Evolutionary conservation across 2,329 filamentous ascomycete genomes (phyloP), one percentile per base, ranked within the genome.

Genomic region (Metarhizium sp.): DNA sequence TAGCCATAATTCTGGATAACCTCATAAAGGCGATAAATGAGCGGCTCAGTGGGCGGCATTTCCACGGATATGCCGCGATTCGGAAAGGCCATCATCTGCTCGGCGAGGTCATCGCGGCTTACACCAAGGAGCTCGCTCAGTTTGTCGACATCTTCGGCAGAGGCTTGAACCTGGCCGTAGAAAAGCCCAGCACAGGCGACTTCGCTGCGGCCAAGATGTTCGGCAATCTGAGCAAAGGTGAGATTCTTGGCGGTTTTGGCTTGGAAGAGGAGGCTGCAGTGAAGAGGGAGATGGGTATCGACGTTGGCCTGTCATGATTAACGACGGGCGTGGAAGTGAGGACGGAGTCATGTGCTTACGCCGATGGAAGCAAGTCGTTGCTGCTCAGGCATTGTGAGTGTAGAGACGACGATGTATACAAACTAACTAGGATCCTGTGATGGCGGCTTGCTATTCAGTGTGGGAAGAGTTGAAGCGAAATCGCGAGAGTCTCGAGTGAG

Each of bases 1-100:
- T 96, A 95, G 1, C 92, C 92, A 66, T 96, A 96, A 71, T 96
- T 97, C 75, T 96, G 92, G 59, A 97, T 86, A 67, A 96, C 88
- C 78, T 97, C 92, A 70, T 90, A 96, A 57, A 96, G 71, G 2
- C 92, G 79, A 71, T 97, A 97, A 67, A 96, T 92, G 62, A 71
- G 66, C 25, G 71, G 71, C 47, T 72, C 70, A 20, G 62, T 60
- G 5, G 70, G 70, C 13, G 70, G 70, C 70, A 72, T 72, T 4
- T 65, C 66, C 1, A 65, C 69, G 0, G 85, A 81, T 53, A 84
- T 78, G 38, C 92, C 92, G 3, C 92, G 82, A 69, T 96, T 89
- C 0, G 91, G 92, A 65, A 88, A 92, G 0, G 84, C 87, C 38
- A 77, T 76, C 59, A 94, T 76, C 63, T 89, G 81, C 3, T 76